Evolutionary conservation across 2,329 filamentous ascomycete species (phyloP).

Genomic region (Cadophora malorum): DNA sequence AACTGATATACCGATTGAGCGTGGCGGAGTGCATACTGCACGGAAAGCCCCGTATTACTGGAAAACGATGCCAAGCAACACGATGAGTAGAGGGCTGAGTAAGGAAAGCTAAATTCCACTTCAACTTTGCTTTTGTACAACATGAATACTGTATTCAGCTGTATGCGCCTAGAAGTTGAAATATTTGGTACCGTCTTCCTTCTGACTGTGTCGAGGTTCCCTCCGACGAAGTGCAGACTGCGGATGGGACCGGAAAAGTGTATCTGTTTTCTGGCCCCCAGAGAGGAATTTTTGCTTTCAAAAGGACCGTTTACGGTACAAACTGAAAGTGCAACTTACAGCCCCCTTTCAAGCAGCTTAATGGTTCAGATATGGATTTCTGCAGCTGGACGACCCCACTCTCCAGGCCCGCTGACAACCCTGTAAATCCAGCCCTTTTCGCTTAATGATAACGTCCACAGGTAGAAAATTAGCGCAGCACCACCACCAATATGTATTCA

Average conservation of each 20-base stretch:
- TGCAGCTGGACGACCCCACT: not conserved
- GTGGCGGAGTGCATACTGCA: not conserved
- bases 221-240: not conserved
- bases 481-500: not conserved
- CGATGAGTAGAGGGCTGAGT: conserved; percentile 4
- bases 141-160: not conserved
- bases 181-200: not conserved
- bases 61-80: not conserved
- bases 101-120: conserved; percentile 8
- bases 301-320: too few relatives aligned
- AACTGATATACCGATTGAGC: too few relatives aligned
- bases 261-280: not conserved
- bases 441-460: too few relatives aligned
- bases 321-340: not conserved
- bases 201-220: conserved; percentile 2
- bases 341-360: not conserved
- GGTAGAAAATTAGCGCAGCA: too few relatives aligned
- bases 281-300: not conserved
- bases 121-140: not conserved
- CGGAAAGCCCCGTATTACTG: not conserved
- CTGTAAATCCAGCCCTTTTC: too few relatives aligned
- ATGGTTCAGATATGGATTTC: not conserved
- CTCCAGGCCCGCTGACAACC: not conserved
- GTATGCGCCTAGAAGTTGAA: not conserved
- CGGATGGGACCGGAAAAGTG: not conserved